Conservation (phyloP, 768 basidiomycete genomes). For the Kwoniella sp. region DNA sequence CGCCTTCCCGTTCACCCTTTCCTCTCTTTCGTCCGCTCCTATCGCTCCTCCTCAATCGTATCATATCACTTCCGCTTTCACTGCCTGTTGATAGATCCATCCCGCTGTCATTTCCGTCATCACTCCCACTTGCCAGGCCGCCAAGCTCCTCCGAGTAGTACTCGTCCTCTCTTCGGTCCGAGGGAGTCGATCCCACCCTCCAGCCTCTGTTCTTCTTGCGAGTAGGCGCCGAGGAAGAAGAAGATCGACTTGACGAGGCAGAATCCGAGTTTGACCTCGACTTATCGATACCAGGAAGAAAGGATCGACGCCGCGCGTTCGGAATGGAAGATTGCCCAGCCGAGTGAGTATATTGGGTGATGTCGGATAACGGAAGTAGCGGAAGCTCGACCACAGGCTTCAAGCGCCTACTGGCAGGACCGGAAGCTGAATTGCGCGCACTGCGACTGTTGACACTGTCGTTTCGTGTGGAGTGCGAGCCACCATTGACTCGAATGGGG, state of each 20-base stretch:
- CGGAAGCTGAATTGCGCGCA: background rate
- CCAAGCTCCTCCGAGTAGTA: background rate
- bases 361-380: constrained; percentile 8
- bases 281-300: constrained; percentile 4
- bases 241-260: background rate
- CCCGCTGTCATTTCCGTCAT: constrained; percentile 2
- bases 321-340: constrained; percentile 1
- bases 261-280: constrained; percentile 8
- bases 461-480: background rate
- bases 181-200: background rate
- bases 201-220: constrained; percentile 1
- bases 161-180: constrained; percentile 5
- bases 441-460: background rate
- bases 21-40: constrained; percentile 10
- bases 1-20: constrained; percentile 4
- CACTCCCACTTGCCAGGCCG: constrained; percentile 3
- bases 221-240: background rate
- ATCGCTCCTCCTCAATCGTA: constrained; percentile 15
- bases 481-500: background rate
- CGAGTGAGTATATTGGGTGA: constrained; percentile 5
- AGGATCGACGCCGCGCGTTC: background rate
- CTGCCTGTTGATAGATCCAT: too few species aligned
- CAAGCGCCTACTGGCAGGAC: background rate
- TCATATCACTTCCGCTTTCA: background rate
- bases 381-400: constrained; percentile 17